phyloP scores from a whole-genome alignment of 2,329 filamentous ascomycete species.

The Cucurbitaria berberidis region DNA sequence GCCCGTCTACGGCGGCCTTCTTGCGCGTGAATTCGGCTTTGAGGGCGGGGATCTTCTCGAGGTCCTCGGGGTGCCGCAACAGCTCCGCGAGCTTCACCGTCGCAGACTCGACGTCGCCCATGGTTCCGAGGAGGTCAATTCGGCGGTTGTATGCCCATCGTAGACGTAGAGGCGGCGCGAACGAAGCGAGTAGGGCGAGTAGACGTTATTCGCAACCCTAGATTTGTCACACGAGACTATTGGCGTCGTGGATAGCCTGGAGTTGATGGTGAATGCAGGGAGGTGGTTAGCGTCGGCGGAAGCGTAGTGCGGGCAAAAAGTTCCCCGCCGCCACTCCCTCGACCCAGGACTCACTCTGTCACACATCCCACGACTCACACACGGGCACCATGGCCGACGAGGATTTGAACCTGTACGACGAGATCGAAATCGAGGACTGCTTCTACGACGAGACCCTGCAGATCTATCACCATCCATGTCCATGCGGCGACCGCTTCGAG shows the following conservation, averaged over 20 bases:
- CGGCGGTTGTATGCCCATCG: conserved; percentile 22
- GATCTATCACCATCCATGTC: conserved; percentile 95
- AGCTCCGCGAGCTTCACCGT: conserved; percentile 88
- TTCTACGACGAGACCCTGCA: conserved; percentile 93
- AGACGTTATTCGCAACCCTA: neutral
- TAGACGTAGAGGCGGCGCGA: conserved; percentile 13
- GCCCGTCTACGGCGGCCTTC: conserved; percentile 87
- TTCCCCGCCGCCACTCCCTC: conserved; percentile 10
- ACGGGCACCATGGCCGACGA: conserved; percentile 41
- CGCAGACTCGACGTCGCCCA: conserved; percentile 66
- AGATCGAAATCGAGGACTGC: conserved; percentile 94
- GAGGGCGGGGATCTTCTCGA: conserved; percentile 90
- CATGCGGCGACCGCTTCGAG: conserved; percentile 96
- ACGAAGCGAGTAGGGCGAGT: conserved; percentile 10
- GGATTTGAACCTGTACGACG: conserved; percentile 80
- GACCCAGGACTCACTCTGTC: conserved; percentile 8
- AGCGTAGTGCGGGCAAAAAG: conserved; percentile 14
- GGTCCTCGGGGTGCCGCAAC: conserved; percentile 91
- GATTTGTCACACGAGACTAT: neutral
- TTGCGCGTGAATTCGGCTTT: conserved; percentile 94
- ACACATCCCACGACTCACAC: neutral
- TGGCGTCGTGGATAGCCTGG: conserved; percentile 9
- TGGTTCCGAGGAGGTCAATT: conserved; percentile 42
- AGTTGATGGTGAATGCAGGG: no score
- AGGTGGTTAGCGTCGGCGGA: conserved; percentile 14